Percentiles rank a stretch among this genome's conserved stretches.
These are phyloP conservation scores for Ceratorhiza oryzae-sativae DNA, from an alignment of 1,284 basidiomycete species.

Conservation along the genomic window DNA sequence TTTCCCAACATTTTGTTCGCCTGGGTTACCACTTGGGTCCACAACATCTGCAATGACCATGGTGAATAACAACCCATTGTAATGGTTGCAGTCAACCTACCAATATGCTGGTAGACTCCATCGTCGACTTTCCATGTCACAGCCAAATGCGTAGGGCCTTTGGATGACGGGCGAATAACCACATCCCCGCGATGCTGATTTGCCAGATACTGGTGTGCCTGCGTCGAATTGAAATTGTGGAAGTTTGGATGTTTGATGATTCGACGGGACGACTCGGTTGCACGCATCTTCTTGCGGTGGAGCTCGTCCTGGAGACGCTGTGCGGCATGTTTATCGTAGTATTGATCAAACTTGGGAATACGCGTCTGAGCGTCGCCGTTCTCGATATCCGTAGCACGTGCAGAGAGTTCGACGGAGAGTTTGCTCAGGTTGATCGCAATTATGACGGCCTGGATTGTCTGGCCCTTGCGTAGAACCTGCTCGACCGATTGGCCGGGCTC, in stretches of 20 bases:
- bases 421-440: constrained; percentile 72
- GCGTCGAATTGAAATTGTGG: constrained; percentile 91
- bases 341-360: constrained; percentile 65
- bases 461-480: constrained; percentile 69
- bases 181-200: constrained; percentile 93
- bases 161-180: constrained; percentile 95
- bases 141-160: constrained; percentile 91
- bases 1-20: constrained; percentile 66
- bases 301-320: constrained; percentile 78
- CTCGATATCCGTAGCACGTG: constrained; percentile 72
- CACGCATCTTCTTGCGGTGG: constrained; percentile 83
- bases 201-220: constrained; percentile 90
- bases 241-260: constrained; percentile 99
- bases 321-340: constrained; percentile 72
- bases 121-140: constrained; percentile 99
- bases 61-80: constrained; percentile 42
- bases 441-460: constrained; percentile 84
- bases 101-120: constrained; percentile 95
- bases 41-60: constrained; percentile 72
- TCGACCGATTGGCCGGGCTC: constrained; percentile 54
- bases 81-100: constrained; percentile 54
- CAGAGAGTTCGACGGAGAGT: constrained; percentile 80
- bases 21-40: constrained; percentile 79
- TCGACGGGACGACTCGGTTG: constrained; percentile 78
- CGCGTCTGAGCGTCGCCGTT: constrained; percentile 72